A percentile compares a stretch with the other conserved stretches of the same genome.
Conservation (phyloP, 1,284 basidiomycete species). For the Cerioporus squamosus region DNA sequence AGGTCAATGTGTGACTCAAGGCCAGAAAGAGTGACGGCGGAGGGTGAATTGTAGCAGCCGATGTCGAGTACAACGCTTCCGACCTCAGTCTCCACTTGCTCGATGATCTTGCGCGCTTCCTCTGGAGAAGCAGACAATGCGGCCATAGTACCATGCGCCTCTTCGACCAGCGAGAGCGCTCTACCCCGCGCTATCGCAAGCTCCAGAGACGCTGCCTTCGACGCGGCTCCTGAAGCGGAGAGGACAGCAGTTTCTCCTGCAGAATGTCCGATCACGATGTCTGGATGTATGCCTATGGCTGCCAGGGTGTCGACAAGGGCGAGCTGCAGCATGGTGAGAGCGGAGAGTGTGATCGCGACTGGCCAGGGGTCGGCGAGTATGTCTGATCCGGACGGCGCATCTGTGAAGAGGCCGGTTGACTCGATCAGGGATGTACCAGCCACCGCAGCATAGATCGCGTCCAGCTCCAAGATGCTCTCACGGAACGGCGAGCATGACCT, state of each 20-base stretch:
- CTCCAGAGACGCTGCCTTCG: constrained; percentile 42
- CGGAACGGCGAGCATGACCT: constrained; percentile 38
- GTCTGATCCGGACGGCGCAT: neutral
- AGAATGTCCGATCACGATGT: constrained; percentile 44
- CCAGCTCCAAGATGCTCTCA: constrained; percentile 38
- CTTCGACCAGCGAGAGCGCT: constrained; percentile 40
- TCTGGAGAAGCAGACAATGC: constrained; percentile 39
- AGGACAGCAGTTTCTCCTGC: constrained; percentile 47
- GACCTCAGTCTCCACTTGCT: constrained; percentile 11
- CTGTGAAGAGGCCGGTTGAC: constrained; percentile 37
- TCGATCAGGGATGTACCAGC: constrained; percentile 40
- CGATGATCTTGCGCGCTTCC: constrained; percentile 30
- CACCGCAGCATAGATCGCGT: constrained; percentile 33
- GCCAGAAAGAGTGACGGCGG: constrained; percentile 40
- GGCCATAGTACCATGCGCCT: constrained; percentile 44
- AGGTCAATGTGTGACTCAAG: constrained; percentile 32
- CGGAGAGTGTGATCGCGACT: constrained; percentile 38
- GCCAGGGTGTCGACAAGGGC: constrained; percentile 45
- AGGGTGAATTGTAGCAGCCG: constrained; percentile 42
- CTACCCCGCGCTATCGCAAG: constrained; percentile 43
- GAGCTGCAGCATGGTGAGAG: constrained; percentile 48
- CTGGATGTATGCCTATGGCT: constrained; percentile 39
- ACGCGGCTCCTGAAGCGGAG: constrained; percentile 46
- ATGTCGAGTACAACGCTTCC: constrained; percentile 32
- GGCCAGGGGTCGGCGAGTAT: constrained; percentile 39